Conservation (phyloP, 108 stramenopile species). For the Nitzschia inconspicua region DNA sequence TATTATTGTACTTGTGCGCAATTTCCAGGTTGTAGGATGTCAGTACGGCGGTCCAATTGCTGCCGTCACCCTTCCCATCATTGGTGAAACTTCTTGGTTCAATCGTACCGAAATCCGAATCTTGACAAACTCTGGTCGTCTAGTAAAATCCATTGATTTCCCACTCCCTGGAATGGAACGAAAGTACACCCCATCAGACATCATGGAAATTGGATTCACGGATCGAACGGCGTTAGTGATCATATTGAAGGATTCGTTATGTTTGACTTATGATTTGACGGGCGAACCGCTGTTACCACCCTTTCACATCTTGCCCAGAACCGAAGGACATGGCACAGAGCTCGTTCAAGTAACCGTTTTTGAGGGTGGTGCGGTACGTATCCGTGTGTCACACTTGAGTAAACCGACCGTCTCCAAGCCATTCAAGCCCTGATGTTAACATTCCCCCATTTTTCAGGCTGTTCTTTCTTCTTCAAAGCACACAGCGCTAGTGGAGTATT, state of each 20-base stretch:
- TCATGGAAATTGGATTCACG: slow-evolving; percentile 75
- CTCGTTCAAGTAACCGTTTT: slow-evolving; percentile 60
- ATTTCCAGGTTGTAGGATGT: slow-evolving; percentile 77
- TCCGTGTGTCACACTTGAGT: not conserved
- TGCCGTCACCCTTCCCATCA: slow-evolving; percentile 57
- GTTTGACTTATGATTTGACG: slow-evolving; percentile 61
- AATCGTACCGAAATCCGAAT: slow-evolving; percentile 62
- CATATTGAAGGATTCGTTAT: slow-evolving; percentile 68
- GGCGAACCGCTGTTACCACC: slow-evolving; percentile 62
- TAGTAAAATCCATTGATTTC: slow-evolving; percentile 52
- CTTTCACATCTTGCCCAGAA: slow-evolving; percentile 55
- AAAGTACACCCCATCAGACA: slow-evolving; percentile 51
- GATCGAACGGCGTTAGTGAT: slow-evolving; percentile 57
- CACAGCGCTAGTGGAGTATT: slow-evolving; percentile 70
- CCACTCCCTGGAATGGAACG: slow-evolving; percentile 44
- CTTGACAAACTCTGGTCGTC: slow-evolving; percentile 59
- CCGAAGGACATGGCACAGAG: slow-evolving; percentile 38
- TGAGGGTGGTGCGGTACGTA: slow-evolving; percentile 58
- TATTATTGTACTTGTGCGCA: too few species aligned
- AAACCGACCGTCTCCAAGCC: too few species aligned
- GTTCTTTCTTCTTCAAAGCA: slow-evolving; percentile 60
- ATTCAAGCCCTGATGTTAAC: too few species aligned
- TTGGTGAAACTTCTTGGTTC: slow-evolving; percentile 30
- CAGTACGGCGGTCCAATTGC: slow-evolving; percentile 85
- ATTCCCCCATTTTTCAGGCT: slow-evolving; percentile 24